A percentile compares a stretch with the other conserved stretches of the same genome.
These are phyloP conservation scores for Hippophae tibetana DNA, from an alignment of 306 rosid species.

Conservation along the genomic window DNA sequence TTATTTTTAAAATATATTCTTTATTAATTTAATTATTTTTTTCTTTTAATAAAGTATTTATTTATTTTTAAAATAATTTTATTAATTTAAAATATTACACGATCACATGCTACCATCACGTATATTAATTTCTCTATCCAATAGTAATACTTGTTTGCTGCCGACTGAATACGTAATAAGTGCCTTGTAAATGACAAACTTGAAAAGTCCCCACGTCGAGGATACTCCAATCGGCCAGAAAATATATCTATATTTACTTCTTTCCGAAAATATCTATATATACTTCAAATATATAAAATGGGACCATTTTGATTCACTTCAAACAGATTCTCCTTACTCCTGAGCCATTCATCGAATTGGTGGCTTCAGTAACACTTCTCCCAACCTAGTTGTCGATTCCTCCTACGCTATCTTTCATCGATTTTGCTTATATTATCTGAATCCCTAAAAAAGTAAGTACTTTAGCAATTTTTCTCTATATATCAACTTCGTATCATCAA, in stretches of 20 bases:
- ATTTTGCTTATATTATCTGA: not conserved
- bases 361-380: slow-evolving; percentile 20
- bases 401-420: not conserved
- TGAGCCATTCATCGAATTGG: slow-evolving; percentile 26
- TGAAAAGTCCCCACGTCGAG: slow-evolving; percentile 11
- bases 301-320: not conserved
- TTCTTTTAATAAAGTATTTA: too few relatives aligned
- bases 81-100: too few relatives aligned
- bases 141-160: too few relatives aligned
- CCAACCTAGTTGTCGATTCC: not conserved
- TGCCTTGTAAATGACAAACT: slow-evolving; percentile 8
- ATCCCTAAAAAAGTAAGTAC: too few relatives aligned
- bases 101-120: too few relatives aligned
- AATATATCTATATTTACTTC: not conserved
- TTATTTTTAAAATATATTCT: too few relatives aligned
- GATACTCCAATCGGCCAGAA: slow-evolving; percentile 19
- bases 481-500: not conserved
- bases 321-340: slow-evolving; percentile 3
- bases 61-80: too few relatives aligned
- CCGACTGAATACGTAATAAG: not conserved
- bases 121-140: too few relatives aligned
- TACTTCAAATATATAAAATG: not conserved
- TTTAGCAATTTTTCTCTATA: not conserved
- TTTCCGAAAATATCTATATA: not conserved
- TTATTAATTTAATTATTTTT: too few relatives aligned